These are phyloP conservation scores for Nemania bipapillata DNA, from an alignment of 2,329 filamentous ascomycete species.

Conservation along the genomic window DNA sequence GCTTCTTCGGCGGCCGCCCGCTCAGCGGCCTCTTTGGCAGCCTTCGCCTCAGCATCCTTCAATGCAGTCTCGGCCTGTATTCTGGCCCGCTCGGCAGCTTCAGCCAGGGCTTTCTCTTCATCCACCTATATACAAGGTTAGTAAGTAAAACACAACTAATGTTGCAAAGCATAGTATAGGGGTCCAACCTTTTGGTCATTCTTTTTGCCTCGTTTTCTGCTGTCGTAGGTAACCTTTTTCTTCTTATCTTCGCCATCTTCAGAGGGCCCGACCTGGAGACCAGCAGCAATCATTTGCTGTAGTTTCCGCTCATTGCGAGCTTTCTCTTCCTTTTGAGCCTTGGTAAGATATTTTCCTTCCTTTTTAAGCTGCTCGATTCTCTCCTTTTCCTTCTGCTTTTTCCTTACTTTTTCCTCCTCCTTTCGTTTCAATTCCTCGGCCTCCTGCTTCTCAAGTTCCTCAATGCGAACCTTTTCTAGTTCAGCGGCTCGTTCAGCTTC, in stretches of 20 bases:
- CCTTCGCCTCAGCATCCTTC: slow-evolving; percentile 71
- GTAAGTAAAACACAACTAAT: slow-evolving; percentile 16
- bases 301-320: slow-evolving; percentile 80
- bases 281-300: slow-evolving; percentile 84
- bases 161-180: not conserved
- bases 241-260: slow-evolving; percentile 70
- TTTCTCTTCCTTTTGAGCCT: slow-evolving; percentile 85
- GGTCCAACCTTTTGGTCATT: slow-evolving; percentile 63
- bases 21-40: slow-evolving; percentile 66
- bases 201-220: slow-evolving; percentile 76
- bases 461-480: slow-evolving; percentile 72
- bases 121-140: slow-evolving; percentile 64
- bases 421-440: slow-evolving; percentile 75
- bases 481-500: slow-evolving; percentile 67
- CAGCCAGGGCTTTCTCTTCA: slow-evolving; percentile 80
- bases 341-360: slow-evolving; percentile 86
- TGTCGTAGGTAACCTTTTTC: slow-evolving; percentile 80
- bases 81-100: slow-evolving; percentile 78
- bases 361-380: slow-evolving; percentile 88
- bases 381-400: slow-evolving; percentile 88
- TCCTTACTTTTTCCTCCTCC: slow-evolving; percentile 78
- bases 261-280: slow-evolving; percentile 75
- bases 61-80: slow-evolving; percentile 74
- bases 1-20: slow-evolving; percentile 66
- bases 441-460: slow-evolving; percentile 71